Percentiles rank a stretch among this genome's conserved stretches.
phyloP scores from a whole-genome alignment of 2,329 filamentous ascomycete species.

The Blastomyces percursus region DNA sequence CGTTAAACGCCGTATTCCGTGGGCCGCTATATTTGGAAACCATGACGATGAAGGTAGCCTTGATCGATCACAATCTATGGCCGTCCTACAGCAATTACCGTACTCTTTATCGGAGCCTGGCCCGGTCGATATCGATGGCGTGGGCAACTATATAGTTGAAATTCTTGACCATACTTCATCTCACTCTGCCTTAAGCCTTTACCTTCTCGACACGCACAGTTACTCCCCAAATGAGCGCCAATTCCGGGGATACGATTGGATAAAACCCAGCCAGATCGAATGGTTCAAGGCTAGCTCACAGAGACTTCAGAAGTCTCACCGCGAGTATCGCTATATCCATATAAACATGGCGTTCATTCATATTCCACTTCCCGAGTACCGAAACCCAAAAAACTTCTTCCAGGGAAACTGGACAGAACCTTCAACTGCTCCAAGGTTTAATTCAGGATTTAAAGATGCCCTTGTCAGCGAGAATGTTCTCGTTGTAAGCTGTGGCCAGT shows the following conservation, averaged over 20 bases:
- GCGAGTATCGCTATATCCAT: constrained; percentile 79
- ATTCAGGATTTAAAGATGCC: constrained; percentile 85
- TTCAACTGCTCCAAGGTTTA: constrained; percentile 78
- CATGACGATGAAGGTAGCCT: constrained; percentile 89
- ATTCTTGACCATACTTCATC: constrained; percentile 68
- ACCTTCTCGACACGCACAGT: constrained; percentile 83
- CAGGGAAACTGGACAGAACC: constrained; percentile 70
- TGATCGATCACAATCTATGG: constrained; percentile 68
- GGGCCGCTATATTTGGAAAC: constrained; percentile 90
- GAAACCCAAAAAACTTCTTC: constrained; percentile 46
- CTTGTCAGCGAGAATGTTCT: constrained; percentile 75
- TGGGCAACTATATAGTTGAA: constrained; percentile 92
- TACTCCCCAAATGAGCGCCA: constrained; percentile 83
- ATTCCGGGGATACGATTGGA: constrained; percentile 92
- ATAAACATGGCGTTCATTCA: constrained; percentile 97
- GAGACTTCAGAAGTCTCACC: constrained; percentile 63
- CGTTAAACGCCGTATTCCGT: constrained; percentile 78
- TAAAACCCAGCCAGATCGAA: constrained; percentile 84
- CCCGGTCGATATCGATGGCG: constrained; percentile 71
- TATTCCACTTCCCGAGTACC: constrained; percentile 87
- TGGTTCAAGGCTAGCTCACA: constrained; percentile 81
- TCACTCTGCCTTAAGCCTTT: constrained; percentile 88
- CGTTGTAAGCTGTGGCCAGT: constrained; percentile 86
- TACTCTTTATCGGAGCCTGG: constrained; percentile 81
- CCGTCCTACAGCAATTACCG: constrained; percentile 71